These are phyloP conservation scores for Trichoderma cornu-damae DNA, from an alignment of 2,329 filamentous ascomycete species.

Conservation along the genomic window DNA sequence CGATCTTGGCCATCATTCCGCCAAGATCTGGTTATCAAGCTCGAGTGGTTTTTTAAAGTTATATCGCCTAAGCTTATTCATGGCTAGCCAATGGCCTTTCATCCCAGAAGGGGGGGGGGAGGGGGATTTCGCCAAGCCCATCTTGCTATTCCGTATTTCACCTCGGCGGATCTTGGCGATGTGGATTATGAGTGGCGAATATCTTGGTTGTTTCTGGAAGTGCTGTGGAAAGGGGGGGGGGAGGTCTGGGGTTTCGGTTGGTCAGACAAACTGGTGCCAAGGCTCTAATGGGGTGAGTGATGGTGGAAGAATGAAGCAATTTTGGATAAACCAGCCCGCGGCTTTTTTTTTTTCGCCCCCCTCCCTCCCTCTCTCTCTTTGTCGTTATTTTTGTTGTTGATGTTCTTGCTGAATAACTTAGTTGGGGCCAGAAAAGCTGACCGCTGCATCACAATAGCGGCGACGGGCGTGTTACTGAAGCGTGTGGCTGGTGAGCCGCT, in stretches of 20 bases:
- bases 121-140: neutral
- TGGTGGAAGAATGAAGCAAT: neutral
- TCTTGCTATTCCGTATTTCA: neutral
- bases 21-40: conserved; percentile 1
- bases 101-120: neutral
- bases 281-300: neutral
- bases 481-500: neutral
- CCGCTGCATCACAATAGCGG: neutral
- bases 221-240: neutral
- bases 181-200: conserved; percentile 1
- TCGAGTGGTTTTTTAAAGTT: neutral
- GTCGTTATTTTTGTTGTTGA: neutral
- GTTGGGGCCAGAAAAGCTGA: neutral
- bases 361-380: no score
- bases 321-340: neutral
- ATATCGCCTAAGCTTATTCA: conserved; percentile 7
- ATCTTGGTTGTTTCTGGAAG: neutral
- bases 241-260: neutral
- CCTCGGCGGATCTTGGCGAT: neutral
- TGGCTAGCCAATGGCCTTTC: neutral
- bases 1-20: neutral
- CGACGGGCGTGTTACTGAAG: neutral
- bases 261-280: neutral
- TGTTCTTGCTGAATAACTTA: no score
- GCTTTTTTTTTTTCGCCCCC: no score